phyloP scores from a whole-genome alignment of 306 rosid genomes.

The Fragaria vesca region DNA sequence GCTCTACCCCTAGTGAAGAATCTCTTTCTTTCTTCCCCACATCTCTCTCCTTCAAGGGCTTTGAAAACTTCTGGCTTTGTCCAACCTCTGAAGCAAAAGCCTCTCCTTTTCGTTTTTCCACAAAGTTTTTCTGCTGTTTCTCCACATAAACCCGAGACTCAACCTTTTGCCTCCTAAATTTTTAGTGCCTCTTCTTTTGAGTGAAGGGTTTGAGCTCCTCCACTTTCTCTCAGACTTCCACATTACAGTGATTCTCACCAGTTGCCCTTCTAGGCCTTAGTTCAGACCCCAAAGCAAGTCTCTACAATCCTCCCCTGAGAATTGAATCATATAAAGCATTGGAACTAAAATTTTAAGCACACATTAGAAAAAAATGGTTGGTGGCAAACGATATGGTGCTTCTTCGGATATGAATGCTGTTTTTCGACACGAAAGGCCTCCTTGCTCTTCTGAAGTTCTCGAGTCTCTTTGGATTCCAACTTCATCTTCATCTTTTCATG shows the following conservation, averaged over 20 bases:
- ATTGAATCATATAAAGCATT: neutral
- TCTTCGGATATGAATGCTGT: constrained; percentile 47
- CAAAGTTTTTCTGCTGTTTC: neutral
- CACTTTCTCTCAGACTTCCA: constrained; percentile 41
- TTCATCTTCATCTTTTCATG: constrained; percentile 57
- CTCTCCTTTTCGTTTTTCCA: neutral
- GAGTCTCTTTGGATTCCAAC: constrained; percentile 63
- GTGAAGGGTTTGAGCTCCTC: constrained; percentile 42
- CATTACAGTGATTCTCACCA: constrained; percentile 46
- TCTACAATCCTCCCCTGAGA: constrained; percentile 13
- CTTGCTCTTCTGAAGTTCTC: constrained; percentile 54
- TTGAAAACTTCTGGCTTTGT: neutral
- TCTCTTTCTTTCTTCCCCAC: constrained; percentile 23
- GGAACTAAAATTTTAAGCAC: neutral
- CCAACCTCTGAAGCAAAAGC: constrained; percentile 25
- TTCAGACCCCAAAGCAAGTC: constrained; percentile 20
- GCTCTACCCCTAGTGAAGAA: constrained; percentile 43
- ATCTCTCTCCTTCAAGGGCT: constrained; percentile 1
- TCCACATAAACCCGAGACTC: constrained; percentile 11
- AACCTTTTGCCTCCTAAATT: constrained; percentile 20
- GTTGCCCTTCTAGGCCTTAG: constrained; percentile 39
- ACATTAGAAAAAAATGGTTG: constrained; percentile 33
- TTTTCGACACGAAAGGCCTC: constrained; percentile 49
- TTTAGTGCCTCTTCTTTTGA: neutral
- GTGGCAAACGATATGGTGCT: constrained; percentile 45